A percentile compares a stretch with the other conserved stretches of the same genome.
phyloP scores from a whole-genome alignment of 78 protist species.

The Cyanophora paradoxa region DNA sequence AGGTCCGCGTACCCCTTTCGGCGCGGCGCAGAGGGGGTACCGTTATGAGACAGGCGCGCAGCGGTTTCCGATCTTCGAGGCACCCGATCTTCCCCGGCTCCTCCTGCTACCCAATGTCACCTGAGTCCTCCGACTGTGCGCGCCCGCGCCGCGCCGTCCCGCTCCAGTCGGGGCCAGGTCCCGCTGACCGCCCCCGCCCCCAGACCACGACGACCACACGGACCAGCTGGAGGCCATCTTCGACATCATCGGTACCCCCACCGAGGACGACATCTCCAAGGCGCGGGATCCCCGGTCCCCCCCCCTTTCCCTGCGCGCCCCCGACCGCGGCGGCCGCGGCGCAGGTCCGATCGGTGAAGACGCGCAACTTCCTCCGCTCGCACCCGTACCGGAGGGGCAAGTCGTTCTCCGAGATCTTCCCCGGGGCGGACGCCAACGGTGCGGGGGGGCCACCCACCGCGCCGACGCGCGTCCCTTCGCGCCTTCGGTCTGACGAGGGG shows the following conservation, averaged over 20 bases:
- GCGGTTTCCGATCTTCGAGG: constrained; percentile 24
- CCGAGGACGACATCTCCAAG: constrained; percentile 68
- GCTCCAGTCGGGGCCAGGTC: too few species aligned
- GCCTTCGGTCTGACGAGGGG: neutral
- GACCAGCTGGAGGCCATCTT: constrained; percentile 64
- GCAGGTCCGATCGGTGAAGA: neutral
- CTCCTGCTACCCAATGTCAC: too few species aligned
- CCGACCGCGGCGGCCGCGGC: too few species aligned
- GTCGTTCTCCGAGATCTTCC: neutral
- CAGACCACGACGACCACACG: too few species aligned
- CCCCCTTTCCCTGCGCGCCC: too few species aligned
- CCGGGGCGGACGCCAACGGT: neutral
- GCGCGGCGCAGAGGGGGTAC: constrained; percentile 17
- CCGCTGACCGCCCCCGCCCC: too few species aligned
- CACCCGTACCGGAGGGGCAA: neutral
- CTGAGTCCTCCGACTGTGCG: too few species aligned
- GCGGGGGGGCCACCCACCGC: neutral
- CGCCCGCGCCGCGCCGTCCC: too few species aligned
- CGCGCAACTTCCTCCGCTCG: neutral
- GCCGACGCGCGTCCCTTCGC: too few species aligned
- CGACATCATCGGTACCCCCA: constrained; percentile 67
- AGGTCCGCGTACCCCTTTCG: neutral
- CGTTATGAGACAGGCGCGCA: constrained; percentile 53
- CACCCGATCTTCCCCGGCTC: constrained; percentile 56
- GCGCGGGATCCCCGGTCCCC: too few species aligned